phyloP scores from a whole-genome alignment of 805 yeast species.

The Zygosaccharomyces bailii region DNA sequence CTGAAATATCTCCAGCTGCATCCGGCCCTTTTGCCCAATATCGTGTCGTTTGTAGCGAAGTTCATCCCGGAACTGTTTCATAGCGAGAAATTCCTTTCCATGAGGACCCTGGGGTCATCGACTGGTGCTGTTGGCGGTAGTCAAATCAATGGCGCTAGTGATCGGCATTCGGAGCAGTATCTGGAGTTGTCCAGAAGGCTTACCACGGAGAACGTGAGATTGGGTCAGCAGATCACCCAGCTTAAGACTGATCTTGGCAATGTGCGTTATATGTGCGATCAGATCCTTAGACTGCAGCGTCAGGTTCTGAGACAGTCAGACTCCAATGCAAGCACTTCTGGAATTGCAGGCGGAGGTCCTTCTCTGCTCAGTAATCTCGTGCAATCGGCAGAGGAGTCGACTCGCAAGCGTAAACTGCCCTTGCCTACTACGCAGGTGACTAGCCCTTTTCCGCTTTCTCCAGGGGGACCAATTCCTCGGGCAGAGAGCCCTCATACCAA shows the following conservation, averaged over 20 bases:
- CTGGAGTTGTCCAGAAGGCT: conserved; percentile 29
- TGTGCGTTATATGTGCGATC: conserved; percentile 28
- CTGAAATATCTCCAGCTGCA: conserved; percentile 27
- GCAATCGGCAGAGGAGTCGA: conserved; percentile 10
- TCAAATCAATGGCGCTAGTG: not conserved
- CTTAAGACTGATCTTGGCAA: conserved; percentile 29
- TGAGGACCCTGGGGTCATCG: not conserved
- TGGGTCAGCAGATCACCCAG: conserved; percentile 31
- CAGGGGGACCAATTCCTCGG: conserved; percentile 4
- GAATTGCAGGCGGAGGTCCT: not conserved
- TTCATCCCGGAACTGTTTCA: conserved; percentile 32
- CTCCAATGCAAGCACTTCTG: not conserved
- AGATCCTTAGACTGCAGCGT: conserved; percentile 29
- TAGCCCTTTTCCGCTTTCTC: conserved; percentile 21
- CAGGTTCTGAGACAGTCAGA: conserved; percentile 15
- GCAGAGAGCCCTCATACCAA: conserved; percentile 24
- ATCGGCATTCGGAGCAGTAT: conserved; percentile 13
- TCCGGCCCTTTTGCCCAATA: conserved; percentile 27
- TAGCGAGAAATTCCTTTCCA: conserved; percentile 22
- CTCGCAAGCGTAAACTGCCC: conserved; percentile 14
- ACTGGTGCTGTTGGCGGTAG: too few species aligned
- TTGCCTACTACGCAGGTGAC: conserved; percentile 17
- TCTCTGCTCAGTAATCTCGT: conserved; percentile 10
- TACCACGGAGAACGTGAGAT: conserved; percentile 31
- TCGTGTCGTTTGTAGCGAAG: conserved; percentile 27